Conservation (phyloP, 2,329 filamentous ascomycete species). For the Pezicula neosporulosa region DNA sequence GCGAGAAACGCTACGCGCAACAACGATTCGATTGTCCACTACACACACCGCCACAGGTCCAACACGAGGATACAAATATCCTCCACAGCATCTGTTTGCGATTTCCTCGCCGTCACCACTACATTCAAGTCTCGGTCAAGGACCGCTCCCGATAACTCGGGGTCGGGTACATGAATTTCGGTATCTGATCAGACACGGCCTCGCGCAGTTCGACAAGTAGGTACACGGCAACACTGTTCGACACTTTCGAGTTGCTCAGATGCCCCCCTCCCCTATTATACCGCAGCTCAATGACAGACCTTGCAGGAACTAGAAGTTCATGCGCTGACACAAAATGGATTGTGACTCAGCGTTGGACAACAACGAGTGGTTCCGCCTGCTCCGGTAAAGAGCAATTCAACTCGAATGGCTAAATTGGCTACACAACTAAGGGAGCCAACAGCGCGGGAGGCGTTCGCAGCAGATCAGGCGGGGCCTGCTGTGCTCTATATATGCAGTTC, state of each 20-base stretch:
- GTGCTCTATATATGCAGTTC: neutral
- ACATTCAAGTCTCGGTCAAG: constrained; percentile 13
- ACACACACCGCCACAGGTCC: constrained; percentile 1
- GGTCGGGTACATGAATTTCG: constrained; percentile 15
- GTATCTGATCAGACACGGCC: constrained; percentile 9
- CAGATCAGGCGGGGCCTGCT: neutral
- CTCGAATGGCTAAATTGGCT: constrained; percentile 16
- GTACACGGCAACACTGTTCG: neutral
- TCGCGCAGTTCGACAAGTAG: constrained; percentile 6
- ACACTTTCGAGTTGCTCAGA: constrained; percentile 1
- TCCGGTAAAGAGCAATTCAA: constrained; percentile 8
- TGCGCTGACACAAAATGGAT: constrained; percentile 9
- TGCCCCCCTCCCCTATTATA: constrained; percentile 2
- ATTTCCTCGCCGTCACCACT: constrained; percentile 6
- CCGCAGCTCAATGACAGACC: neutral
- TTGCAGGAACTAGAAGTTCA: constrained; percentile 7
- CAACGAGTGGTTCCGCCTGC: constrained; percentile 11
- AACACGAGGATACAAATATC: constrained; percentile 6
- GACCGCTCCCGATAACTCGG: constrained; percentile 15
- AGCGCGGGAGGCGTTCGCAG: neutral
- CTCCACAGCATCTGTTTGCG: constrained; percentile 14
- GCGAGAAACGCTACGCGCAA: neutral
- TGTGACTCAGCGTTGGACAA: constrained; percentile 19
- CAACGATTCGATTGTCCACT: neutral
- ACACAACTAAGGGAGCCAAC: constrained; percentile 9